Base-by-base conservation (phyloP, 1,139 yeast genomes). In the Pichia sp. region DNA sequence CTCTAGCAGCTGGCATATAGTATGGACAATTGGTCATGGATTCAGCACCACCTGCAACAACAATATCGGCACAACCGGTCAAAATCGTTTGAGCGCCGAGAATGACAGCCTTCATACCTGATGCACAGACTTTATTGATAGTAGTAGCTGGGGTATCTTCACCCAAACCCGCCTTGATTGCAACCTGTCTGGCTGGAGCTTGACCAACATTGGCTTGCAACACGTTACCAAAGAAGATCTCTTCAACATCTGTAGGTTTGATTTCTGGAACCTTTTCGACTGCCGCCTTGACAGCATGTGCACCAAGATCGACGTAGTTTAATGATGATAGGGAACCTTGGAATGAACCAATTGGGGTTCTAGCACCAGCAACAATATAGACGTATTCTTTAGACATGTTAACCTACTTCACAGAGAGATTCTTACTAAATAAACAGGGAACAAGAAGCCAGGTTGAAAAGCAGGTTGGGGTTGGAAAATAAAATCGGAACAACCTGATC, bases 121-220 rank as follows among this genome's bases (percentile, higher is more conserved):
- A 85, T 38, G 98, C 97, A 73, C 98, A 92, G 47, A 92, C 97
- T 71, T 92, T 92, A 77, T 92, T 92, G 55, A 92, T 77, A 45
- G 97, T 84, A 48, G 96, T 78, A 49, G 96, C 95, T 42, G 87
- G 83, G 45, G 86, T 79, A 50, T 77, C 69, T 53, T 82, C 79
- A 42, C 87, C 76, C 45, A 92, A 72, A 27, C 97, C 97, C 29
- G 97, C 85, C 63, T 81, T 84, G 55, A 90, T 62, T 23, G 96
- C 97, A 47, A 92, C 97, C 70, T 92, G 98, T 68, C 97, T 84
- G 39, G 97, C 98, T 41, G 97, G 97, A 51, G 92, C 92, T 69
- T 92, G 98, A 52, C 98, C 98, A 48, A 87, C 80, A 60, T 87
- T 87, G 55, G 97, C 97, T 59, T 86, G 85, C 61, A 86, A 71